Evolutionary conservation across 1,139 yeast genomes (phyloP), one percentile per base, ranked within the genome.

Genomic region (Yamadazyma mexicana): DNA sequence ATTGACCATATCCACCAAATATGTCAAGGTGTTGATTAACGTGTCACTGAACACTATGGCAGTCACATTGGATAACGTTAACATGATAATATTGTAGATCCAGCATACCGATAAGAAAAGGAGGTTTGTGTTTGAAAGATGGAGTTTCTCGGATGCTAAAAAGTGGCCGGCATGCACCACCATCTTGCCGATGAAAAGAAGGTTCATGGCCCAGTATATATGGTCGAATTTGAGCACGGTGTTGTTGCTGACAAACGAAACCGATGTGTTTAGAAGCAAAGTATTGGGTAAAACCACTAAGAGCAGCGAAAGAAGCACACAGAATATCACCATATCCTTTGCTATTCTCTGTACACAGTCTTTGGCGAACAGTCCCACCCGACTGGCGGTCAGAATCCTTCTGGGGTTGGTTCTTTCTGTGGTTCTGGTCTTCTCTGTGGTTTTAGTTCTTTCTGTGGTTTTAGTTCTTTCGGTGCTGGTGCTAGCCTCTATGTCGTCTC

Each of bases 11-110:
- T 47, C 42, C 3, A 33, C 34, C 16, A 52, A 34, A 14, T 48
- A 26, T 15, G 44, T 45, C 26, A 54, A 33, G 33, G 52, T 33
- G 44, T 60, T 62, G 28, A 54, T 40, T 15, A 62, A 42, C 2
- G 56, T 47, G 43, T 64, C 67, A 26, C 52, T 52, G 25, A 54
- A 53, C 17, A 55, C 34, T 14, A 44, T 17, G n/a, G 42, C 8
- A 2, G 34, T 25, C 2, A 29, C 14, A 18, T 33, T 31, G 14
- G 43, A 12, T 3, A 35, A 12, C 9, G 31, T 11, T 8, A 38
- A 32, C 3, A 41, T 23, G 10, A 31, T 20, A 10, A 25, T 23
- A n/a, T 35, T 33, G 26, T 38, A 38, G 11, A 34, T 14, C 37
- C 37, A 34, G 26, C 31, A 27, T 12, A 34, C 32, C 17, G 37